Base-by-base conservation (phyloP, 2,329 filamentous ascomycete genomes). In the Aspergillus phoenicis region DNA sequence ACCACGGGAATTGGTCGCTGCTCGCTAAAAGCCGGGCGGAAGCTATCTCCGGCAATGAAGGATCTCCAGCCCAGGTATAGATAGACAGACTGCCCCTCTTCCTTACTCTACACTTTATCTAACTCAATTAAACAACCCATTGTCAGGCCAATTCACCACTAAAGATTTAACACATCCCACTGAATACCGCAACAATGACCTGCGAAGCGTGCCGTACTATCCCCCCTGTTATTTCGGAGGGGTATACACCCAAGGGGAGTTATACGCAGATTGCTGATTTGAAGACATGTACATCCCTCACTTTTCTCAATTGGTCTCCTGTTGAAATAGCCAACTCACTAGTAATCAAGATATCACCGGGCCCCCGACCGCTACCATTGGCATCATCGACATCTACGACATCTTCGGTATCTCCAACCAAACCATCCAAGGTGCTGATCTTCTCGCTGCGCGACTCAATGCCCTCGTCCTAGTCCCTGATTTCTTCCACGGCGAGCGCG, bases 381-480 rank as follows among this genome's bases (percentile, higher is more conserved):
- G 84, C 55, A 81, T 91, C 59, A 75, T 91, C 59, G 75, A 82
- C 64, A 83, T 89, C 71, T 87, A 79, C 73, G 88, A 91, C 75
- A 88, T 89, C 73, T 89, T 89, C 70, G 87, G 88, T 68, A 63
- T 77, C 52, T 87, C 85, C 70, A 84, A 85, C 24, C 89, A 91
- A 76, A 88, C 88, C 2, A 64, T 90, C 10, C 88, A 91, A 74
- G 89, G 88, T 24, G 87, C 87, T 64, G 89, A 91, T 69, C 72
- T 78, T 7, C 73, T 83, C 2, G 73, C 80, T 0, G 66, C 72
- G 3, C 68, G 72, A 11, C 64, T 76, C 10, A 71, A 75, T 26
- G 73, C 77, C 1, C 68, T 82, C 0, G 76, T 82, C 7, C 61
- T 83, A 4, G 64, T 82, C 7, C 75, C 76, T 6, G 76, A 78